Evolutionary conservation across 805 yeast species (phyloP).

Genomic region (Candida parachauliodes): DNA sequence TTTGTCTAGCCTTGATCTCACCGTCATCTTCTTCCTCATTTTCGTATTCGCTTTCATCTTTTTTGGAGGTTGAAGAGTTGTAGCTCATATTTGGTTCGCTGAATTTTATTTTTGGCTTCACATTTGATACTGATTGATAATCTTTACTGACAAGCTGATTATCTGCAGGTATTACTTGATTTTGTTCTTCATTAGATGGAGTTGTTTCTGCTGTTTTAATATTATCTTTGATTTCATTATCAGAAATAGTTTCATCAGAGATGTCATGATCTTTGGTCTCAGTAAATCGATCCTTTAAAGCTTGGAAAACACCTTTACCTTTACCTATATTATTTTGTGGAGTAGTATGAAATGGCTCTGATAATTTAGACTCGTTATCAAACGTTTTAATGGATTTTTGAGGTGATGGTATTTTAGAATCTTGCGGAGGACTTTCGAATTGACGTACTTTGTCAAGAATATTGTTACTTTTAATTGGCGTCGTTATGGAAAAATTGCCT

Average conservation of each 20-base stretch:
- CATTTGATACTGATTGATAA: background rate
- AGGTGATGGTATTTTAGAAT: background rate
- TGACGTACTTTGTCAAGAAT: constrained; percentile 36
- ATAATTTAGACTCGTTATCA: constrained; percentile 1
- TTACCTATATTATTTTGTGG: constrained; percentile 13
- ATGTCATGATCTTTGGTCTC: background rate
- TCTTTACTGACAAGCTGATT: background rate
- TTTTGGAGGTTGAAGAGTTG: background rate
- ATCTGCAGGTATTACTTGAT: background rate
- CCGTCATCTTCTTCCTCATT: constrained; percentile 18
- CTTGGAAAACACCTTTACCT: constrained; percentile 31
- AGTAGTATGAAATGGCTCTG: constrained; percentile 14
- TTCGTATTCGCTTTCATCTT: constrained; percentile 7
- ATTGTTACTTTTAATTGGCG: constrained; percentile 17
- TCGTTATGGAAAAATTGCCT: constrained; percentile 12
- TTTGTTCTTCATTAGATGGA: constrained; percentile 18
- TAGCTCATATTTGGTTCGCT: constrained; percentile 4
- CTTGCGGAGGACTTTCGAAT: constrained; percentile 26
- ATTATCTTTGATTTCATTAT: constrained; percentile 12
- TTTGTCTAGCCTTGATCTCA: constrained; percentile 34
- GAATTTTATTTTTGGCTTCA: constrained; percentile 4
- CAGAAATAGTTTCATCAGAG: constrained; percentile 8
- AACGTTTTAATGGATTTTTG: background rate
- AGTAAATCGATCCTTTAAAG: constrained; percentile 28
- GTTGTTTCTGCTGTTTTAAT: constrained; percentile 30